Percentiles rank a stretch among this genome's conserved stretches.
phyloP scores from a whole-genome alignment of 225 moss, liverwort and hornwort genomes.

The Rhytidiadelphus loreus region DNA sequence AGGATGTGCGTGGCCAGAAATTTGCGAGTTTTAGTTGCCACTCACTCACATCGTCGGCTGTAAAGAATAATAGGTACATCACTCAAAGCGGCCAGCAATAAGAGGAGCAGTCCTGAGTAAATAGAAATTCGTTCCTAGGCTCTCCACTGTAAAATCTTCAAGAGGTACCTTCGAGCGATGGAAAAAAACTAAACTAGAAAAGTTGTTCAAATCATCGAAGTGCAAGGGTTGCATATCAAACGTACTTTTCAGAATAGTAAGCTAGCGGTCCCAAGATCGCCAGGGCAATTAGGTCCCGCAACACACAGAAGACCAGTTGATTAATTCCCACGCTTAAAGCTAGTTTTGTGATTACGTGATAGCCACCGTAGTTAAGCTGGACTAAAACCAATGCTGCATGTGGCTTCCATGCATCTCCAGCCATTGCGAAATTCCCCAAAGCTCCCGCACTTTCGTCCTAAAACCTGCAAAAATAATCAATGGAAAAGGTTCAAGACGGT shows the following conservation, averaged over 20 bases:
- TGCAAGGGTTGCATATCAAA: neutral
- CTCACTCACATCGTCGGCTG: neutral
- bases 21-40: neutral
- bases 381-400: slow-evolving; percentile 62
- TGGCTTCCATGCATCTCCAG: slow-evolving; percentile 60
- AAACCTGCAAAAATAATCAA: slow-evolving; percentile 5
- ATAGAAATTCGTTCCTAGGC: neutral
- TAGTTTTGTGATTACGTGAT: slow-evolving; percentile 82
- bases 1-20: neutral
- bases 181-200: neutral
- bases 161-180: neutral
- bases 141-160: neutral
- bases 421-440: slow-evolving; percentile 23
- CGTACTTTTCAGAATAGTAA: slow-evolving; percentile 79
- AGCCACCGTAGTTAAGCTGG: slow-evolving; percentile 75
- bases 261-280: slow-evolving; percentile 62
- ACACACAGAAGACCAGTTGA: slow-evolving; percentile 77
- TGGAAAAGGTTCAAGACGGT: neutral
- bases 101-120: neutral
- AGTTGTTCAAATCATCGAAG: neutral
- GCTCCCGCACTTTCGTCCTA: neutral
- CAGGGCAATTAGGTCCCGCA: slow-evolving; percentile 67
- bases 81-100: neutral
- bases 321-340: slow-evolving; percentile 73
- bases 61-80: neutral